Percentiles rank a stretch among this genome's conserved stretches.
These are phyloP conservation scores for Perkinsus olseni DNA, from an alignment of 169 alveolate genomes.

Conservation along the genomic window DNA sequence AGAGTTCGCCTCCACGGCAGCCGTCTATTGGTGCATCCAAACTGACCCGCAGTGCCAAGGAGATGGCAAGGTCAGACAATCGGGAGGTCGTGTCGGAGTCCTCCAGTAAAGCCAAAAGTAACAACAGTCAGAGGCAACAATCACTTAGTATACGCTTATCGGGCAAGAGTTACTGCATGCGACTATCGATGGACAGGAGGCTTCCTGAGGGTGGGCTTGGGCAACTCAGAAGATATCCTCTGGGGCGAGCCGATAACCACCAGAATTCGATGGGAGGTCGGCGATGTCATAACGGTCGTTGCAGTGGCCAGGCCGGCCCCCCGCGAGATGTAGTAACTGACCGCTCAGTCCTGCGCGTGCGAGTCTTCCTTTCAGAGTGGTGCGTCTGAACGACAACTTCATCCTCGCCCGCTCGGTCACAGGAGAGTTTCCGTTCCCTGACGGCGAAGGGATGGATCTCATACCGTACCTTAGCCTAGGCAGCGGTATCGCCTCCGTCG, in stretches of 20 bases:
- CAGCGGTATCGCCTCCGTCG: neutral
- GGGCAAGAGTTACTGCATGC: neutral
- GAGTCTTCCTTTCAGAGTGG: neutral
- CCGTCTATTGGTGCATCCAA: neutral
- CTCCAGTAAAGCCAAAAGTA: neutral
- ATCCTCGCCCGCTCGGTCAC: neutral
- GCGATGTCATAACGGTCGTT: neutral
- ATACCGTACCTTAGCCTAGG: neutral
- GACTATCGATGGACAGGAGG: neutral
- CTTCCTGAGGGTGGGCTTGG: neutral
- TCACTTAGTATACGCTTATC: neutral
- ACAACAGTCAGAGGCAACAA: neutral
- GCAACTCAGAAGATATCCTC: neutral
- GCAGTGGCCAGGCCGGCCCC: constrained; percentile 1
- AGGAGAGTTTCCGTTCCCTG: neutral
- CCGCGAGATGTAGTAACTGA: neutral
- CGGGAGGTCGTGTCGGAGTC: neutral
- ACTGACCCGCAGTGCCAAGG: neutral
- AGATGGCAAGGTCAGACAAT: neutral
- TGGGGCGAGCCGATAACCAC: neutral
- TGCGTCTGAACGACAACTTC: neutral
- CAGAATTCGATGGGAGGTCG: neutral
- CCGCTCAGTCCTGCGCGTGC: neutral
- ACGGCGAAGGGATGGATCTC: neutral
- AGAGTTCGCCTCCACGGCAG: too few relatives aligned